Conservation (phyloP, 768 basidiomycete species). For the Boletus vinaceobasis region DNA sequence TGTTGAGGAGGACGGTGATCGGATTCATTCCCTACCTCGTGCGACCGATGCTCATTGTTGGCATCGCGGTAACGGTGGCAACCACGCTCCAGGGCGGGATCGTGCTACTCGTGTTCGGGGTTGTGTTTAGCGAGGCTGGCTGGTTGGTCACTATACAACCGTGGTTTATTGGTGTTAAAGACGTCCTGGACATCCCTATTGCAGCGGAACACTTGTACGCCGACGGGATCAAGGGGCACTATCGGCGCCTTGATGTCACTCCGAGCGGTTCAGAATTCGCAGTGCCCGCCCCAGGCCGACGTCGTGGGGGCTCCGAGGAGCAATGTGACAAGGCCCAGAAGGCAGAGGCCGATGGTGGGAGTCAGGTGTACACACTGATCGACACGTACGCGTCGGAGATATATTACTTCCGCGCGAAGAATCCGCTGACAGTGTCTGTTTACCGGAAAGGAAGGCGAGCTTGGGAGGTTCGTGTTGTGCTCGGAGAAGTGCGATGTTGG, state of each 20-base stretch:
- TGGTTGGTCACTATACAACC: slow-evolving; percentile 14
- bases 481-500: slow-evolving; percentile 15
- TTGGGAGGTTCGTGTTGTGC: slow-evolving; percentile 22
- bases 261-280: slow-evolving; percentile 17
- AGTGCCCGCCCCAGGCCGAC: neutral
- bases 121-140: slow-evolving; percentile 13
- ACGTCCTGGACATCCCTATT: slow-evolving; percentile 6
- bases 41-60: slow-evolving; percentile 5
- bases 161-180: slow-evolving; percentile 22
- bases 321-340: neutral
- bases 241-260: slow-evolving; percentile 4
- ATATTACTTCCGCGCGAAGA: slow-evolving; percentile 17
- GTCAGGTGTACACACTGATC: slow-evolving; percentile 13
- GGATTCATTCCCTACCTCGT: slow-evolving; percentile 9
- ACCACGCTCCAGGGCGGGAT: neutral
- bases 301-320: slow-evolving; percentile 3
- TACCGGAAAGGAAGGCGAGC: slow-evolving; percentile 18
- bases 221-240: neutral
- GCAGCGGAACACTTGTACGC: slow-evolving; percentile 15
- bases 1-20: slow-evolving; percentile 3
- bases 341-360: neutral
- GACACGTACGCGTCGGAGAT: slow-evolving; percentile 14
- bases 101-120: neutral
- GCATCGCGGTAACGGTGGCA: neutral
- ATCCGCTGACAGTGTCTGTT: slow-evolving; percentile 21